These are phyloP conservation scores for Artemisia annua DNA, from an alignment of 129 eudicot species.

Conservation along the genomic window DNA sequence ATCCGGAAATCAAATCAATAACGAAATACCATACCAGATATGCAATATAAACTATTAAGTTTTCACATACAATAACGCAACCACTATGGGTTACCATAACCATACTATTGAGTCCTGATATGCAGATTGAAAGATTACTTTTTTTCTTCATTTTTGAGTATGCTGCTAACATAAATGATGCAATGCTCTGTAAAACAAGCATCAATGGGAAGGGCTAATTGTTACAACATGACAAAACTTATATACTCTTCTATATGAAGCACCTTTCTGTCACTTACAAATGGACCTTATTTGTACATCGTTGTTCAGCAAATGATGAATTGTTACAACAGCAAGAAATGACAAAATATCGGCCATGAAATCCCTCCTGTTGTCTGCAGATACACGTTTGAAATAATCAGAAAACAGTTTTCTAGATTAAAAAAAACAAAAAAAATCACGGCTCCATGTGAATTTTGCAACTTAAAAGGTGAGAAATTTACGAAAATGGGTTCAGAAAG, in stretches of 20 bases:
- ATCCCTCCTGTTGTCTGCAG: conserved; percentile 26
- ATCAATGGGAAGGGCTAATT: neutral
- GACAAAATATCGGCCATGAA: conserved; percentile 15
- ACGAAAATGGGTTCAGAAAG: neutral
- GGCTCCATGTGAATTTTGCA: neutral
- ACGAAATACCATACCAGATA: too few relatives aligned
- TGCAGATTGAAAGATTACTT: neutral
- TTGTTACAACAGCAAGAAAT: conserved; percentile 10
- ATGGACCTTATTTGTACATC: conserved; percentile 29
- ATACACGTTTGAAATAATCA: conserved; percentile 8
- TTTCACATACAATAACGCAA: neutral
- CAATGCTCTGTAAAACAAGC: conserved; percentile 1
- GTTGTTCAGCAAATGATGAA: conserved; percentile 3
- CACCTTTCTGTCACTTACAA: conserved; percentile 14
- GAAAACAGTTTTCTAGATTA: neutral
- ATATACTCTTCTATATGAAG: conserved; percentile 32
- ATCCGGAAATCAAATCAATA: too few relatives aligned
- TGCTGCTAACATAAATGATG: neutral
- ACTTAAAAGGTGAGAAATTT: neutral
- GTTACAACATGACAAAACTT: conserved; percentile 25
- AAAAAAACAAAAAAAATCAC: neutral
- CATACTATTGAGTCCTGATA: neutral
- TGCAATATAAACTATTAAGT: too few relatives aligned
- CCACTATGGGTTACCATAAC: neutral
- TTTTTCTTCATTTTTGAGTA: neutral